A percentile compares a stretch with the other conserved stretches of the same genome.
Evolutionary conservation across 768 basidiomycete species (phyloP).

Genomic region (Lactifluus pinguis): DNA sequence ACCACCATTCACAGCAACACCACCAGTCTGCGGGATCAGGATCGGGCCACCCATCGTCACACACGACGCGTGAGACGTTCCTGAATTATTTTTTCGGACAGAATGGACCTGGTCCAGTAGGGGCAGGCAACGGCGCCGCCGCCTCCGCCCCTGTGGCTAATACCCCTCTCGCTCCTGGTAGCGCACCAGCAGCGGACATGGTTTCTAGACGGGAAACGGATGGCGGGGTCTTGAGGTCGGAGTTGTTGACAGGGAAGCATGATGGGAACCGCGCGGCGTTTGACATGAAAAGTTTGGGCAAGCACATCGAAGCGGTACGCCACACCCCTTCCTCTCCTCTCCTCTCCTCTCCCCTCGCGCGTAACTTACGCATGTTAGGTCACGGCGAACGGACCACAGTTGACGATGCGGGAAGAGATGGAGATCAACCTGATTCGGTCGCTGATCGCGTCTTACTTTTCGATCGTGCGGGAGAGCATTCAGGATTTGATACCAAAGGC

Average conservation of each 20-base stretch:
- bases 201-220: constrained; percentile 65
- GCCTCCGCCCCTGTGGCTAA: neutral
- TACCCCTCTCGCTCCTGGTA: constrained; percentile 27
- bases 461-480: constrained; percentile 92
- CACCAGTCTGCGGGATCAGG: constrained; percentile 19
- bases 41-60: constrained; percentile 29
- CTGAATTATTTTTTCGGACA: constrained; percentile 97
- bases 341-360: no score
- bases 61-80: constrained; percentile 77
- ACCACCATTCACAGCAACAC: neutral
- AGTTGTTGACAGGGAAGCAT: constrained; percentile 59
- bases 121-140: constrained; percentile 29
- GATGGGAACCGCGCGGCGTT: constrained; percentile 82
- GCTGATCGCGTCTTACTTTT: constrained; percentile 91
- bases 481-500: constrained; percentile 97
- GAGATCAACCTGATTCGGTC: constrained; percentile 92
- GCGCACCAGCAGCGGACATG: constrained; percentile 6
- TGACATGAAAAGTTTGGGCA: constrained; percentile 98
- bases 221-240: constrained; percentile 36
- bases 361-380: constrained; percentile 28
- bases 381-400: constrained; percentile 43
- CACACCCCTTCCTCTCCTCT: no score
- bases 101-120: constrained; percentile 70
- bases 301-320: constrained; percentile 93
- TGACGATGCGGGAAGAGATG: constrained; percentile 88